Percentiles rank a stretch among this genome's conserved stretches.
phyloP scores from a whole-genome alignment of 768 basidiomycete species.

The Hydnomerulius pinastri region DNA sequence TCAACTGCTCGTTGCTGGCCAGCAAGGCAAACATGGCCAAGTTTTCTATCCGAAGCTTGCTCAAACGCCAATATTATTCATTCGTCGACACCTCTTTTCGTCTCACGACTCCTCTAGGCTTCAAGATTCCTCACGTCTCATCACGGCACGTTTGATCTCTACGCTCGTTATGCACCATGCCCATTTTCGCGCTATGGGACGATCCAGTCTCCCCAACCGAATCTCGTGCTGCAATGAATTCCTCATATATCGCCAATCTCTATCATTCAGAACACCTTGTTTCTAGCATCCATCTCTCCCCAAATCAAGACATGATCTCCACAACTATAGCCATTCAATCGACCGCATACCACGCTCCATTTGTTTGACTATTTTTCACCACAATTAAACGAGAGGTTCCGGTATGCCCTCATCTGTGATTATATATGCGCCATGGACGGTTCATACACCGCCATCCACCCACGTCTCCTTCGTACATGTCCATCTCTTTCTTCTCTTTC shows the following conservation, averaged over 20 bases:
- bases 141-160: slow-evolving; percentile 15
- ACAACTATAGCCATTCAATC: slow-evolving; percentile 21
- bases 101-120: slow-evolving; percentile 11
- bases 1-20: slow-evolving; percentile 7
- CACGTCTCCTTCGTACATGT: slow-evolving; percentile 12
- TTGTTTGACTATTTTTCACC: slow-evolving; percentile 28
- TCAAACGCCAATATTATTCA: not conserved
- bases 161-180: slow-evolving; percentile 17
- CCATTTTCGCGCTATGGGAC: slow-evolving; percentile 1
- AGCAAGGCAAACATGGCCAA: slow-evolving; percentile 4
- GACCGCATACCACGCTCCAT: slow-evolving; percentile 30
- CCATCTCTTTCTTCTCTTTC: slow-evolving; percentile 11
- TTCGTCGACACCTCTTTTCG: slow-evolving; percentile 11
- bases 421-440: slow-evolving; percentile 31
- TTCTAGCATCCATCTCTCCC: slow-evolving; percentile 18
- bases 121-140: slow-evolving; percentile 11
- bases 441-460: slow-evolving; percentile 26
- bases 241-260: slow-evolving; percentile 7
- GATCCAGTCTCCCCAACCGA: slow-evolving; percentile 10
- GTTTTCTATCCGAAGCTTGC: slow-evolving; percentile 5
- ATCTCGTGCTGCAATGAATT: slow-evolving; percentile 10
- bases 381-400: slow-evolving; percentile 15
- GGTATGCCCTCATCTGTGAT: slow-evolving; percentile 25
- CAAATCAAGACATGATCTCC: slow-evolving; percentile 22
- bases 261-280: slow-evolving; percentile 12